These are phyloP conservation scores for Magnaporthales sp. DNA, from an alignment of 2,329 filamentous ascomycete genomes.

Conservation along the genomic window DNA sequence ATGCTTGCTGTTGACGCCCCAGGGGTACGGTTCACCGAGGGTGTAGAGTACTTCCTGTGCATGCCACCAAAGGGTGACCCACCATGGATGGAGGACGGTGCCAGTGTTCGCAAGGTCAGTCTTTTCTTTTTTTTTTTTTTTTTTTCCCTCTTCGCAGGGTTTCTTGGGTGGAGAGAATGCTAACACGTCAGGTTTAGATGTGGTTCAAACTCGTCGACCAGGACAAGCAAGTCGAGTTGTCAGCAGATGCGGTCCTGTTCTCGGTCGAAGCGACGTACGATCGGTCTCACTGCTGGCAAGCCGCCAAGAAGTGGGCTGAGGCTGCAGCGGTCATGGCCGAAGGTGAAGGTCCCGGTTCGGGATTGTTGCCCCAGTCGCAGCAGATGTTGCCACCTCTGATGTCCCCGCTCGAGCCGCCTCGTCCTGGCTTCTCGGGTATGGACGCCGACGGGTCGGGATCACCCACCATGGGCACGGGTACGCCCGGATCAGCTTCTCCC, in stretches of 20 bases:
- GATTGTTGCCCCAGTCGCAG: background rate
- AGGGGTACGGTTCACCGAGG: conserved; percentile 57
- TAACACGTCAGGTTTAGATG: background rate
- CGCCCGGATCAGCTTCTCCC: conserved; percentile 1
- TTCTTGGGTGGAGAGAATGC: no score
- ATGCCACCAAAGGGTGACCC: conserved; percentile 62
- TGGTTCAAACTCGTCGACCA: conserved; percentile 6
- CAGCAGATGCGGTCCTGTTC: conserved; percentile 50
- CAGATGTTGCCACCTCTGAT: conserved; percentile 2
- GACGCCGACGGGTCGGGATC: conserved; percentile 12
- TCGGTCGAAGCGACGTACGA: conserved; percentile 53
- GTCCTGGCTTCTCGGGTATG: conserved; percentile 19
- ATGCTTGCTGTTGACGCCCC: conserved; percentile 72
- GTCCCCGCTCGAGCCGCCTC: conserved; percentile 19
- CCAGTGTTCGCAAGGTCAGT: conserved; percentile 49
- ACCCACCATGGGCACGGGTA: conserved; percentile 9
- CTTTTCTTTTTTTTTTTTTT: no score
- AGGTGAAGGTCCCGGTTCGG: background rate
- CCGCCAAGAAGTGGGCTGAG: conserved; percentile 36
- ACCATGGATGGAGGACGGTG: conserved; percentile 64
- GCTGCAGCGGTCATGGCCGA: conserved; percentile 13
- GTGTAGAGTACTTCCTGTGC: conserved; percentile 76
- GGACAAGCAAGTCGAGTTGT: conserved; percentile 47
- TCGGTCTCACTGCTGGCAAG: conserved; percentile 48
- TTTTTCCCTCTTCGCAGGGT: no score